A percentile compares a stretch with the other conserved stretches of the same genome.
Evolutionary conservation across 2,329 filamentous ascomycete species (phyloP).

Genomic region (Pseudogymnoascus sp.): DNA sequence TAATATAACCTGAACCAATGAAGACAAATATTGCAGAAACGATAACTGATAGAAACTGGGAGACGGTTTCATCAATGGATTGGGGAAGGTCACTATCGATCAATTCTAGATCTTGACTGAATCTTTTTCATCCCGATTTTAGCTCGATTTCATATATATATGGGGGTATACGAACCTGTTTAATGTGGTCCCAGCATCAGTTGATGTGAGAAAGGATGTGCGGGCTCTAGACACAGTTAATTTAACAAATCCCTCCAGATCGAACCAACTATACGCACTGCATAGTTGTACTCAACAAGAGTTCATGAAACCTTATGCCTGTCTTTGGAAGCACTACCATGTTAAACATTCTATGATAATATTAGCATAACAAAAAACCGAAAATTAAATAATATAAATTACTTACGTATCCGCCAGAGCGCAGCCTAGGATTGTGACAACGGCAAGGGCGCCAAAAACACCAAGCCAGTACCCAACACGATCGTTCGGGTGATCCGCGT

Average conservation of each 20-base stretch:
- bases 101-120: constrained; percentile 37
- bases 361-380: background rate
- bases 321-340: background rate
- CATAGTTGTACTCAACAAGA: constrained; percentile 1
- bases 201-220: constrained; percentile 36
- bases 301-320: background rate
- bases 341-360: background rate
- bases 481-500: constrained; percentile 15
- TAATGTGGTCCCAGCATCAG: constrained; percentile 36
- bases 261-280: background rate
- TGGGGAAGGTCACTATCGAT: constrained; percentile 24
- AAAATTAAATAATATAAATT: background rate
- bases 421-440: background rate
- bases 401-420: background rate
- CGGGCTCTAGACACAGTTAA: constrained; percentile 36
- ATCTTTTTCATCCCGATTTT: constrained; percentile 23
- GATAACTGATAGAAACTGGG: background rate
- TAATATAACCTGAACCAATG: background rate
- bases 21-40: background rate
- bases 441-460: constrained; percentile 13
- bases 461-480: constrained; percentile 19
- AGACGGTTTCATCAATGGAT: background rate
- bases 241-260: background rate
- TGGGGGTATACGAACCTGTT: constrained; percentile 33
- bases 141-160: background rate